phyloP scores from a whole-genome alignment of 108 stramenopile genomes.

The Cyclostephanos invisitatus region DNA sequence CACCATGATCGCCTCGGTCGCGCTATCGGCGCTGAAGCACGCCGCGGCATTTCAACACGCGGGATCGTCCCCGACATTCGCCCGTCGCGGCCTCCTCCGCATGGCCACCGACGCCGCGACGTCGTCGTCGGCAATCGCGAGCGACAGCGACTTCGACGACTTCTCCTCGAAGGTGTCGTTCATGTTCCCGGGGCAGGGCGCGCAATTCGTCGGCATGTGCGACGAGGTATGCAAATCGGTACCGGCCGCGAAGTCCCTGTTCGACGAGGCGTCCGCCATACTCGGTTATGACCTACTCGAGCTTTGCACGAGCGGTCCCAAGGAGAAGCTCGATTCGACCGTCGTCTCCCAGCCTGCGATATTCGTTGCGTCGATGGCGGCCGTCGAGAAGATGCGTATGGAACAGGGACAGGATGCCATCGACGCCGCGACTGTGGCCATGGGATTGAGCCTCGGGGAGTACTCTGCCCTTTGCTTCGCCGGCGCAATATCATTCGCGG shows the following conservation, averaged over 20 bases:
- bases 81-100: constrained; percentile 26
- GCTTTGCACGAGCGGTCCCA: constrained; percentile 90
- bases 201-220: constrained; percentile 93
- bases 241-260: constrained; percentile 92
- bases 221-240: constrained; percentile 79
- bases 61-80: constrained; percentile 50
- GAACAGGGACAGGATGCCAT: constrained; percentile 89
- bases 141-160: constrained; percentile 87
- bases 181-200: constrained; percentile 97
- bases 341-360: constrained; percentile 97
- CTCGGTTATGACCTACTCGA: constrained; percentile 96
- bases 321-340: constrained; percentile 94
- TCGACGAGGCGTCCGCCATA: constrained; percentile 93
- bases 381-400: constrained; percentile 91
- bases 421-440: constrained; percentile 93
- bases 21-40: constrained; percentile 37
- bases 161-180: constrained; percentile 86
- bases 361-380: constrained; percentile 97
- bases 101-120: constrained; percentile 15
- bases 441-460: constrained; percentile 95
- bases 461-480: constrained; percentile 98
- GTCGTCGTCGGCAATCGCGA: constrained; percentile 37
- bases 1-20: constrained; percentile 38
- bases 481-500: constrained; percentile 95
- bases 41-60: constrained; percentile 54